Base-by-base conservation (phyloP, 352 stramenopile species). In the Globisporangium okanoganense region DNA sequence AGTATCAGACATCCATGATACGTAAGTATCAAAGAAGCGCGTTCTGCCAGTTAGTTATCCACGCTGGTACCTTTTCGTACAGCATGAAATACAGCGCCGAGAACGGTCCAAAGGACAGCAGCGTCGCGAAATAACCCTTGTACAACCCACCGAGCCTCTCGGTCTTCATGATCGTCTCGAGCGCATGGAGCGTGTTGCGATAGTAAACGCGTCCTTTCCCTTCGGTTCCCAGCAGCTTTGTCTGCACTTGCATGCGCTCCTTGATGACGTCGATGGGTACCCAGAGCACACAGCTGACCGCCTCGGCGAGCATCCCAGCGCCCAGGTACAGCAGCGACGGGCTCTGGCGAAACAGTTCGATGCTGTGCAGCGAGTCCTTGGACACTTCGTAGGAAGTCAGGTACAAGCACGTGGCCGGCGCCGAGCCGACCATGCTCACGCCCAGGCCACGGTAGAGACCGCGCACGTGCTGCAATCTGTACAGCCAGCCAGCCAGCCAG, bases 251-350 rank as follows among this genome's bases (percentile, higher is more conserved):
- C 79, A 99, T 90, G 58, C 97, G 86, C 75, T 99, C 97, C 68
- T 99, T 99, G 35, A 99, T 87, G 36, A 99, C 97, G 67, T 99
- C 97, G 31, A 99, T 96, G n/a, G 97, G 97, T n/a, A 99, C 96
- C 79, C 96, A 99, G 20, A 99, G 75, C 33, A 99, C 83, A 66
- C 97, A 99, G 59, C 93, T 92, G 18, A 92, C 33, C 16, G 82
- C 78, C 58, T 94, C 85, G 2, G 85, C 85, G 7, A 86, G 40
- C 74, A 94, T 90, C 8, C 85, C 85, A 0, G 79, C 75, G 0
- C 81, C 72, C n/a, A 94, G 67, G 43, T 89, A 92, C 48, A 88
- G 58, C 44, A 94, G 59, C 59, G 85, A 88, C 45, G 79, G 76
- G 31, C 64, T 76, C 3, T 66, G 52, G 22, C 68, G 68, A 50